Evolutionary conservation across 2,329 filamentous ascomycete species (phyloP), one percentile per base, ranked within the genome.

Genomic region (Aspergillus sp.): DNA sequence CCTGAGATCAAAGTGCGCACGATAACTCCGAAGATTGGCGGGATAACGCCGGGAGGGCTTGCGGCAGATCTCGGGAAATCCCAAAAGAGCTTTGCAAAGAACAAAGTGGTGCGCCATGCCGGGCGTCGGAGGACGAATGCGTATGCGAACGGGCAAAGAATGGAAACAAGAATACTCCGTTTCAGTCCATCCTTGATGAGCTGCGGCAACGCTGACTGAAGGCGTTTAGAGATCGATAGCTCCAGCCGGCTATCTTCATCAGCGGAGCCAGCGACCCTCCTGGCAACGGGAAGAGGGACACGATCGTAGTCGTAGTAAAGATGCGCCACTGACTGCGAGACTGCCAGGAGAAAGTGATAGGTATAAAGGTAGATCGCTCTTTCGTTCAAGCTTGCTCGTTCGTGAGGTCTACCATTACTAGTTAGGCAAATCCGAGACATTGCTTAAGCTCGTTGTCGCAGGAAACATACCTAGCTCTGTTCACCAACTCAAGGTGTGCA

Each of bases 311-410:
- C 92, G 55, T 79, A 80, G 71, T 84, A 87, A 15, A 96, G 80
- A 72, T 97, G 93, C 32, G 84, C 71, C 10, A 84, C 70, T 1
- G 89, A 86, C 74, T 96, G 91, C n/a, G 84, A 77, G 9, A 90
- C 60, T 4, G 90, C 91, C 47, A 95, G 82, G 0, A 88, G 75
- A 3, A 88, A 72, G 65, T 95, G 85, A 69, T 90, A 87, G 61
- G 84, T 85, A 36, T 91, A 87, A 54, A 97, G 81, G 72, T 92
- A 95, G 25, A 98, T 84, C 0, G 92, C 89, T 65, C 90, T 86
- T 80, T 98, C 94, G 73, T 98, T 98, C 60, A 97, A 78, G 55
- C 87, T 84, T 19, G 89, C 84, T 38, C 92, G 85, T 73, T 95
- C 91, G 66, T 84, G 81, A 10, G 79, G 72, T 62, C 79, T 81